A percentile compares a stretch with the other conserved stretches of the same genome.
phyloP scores from a whole-genome alignment of 306 rosid genomes.

The Oxytropis ochrocephala region DNA sequence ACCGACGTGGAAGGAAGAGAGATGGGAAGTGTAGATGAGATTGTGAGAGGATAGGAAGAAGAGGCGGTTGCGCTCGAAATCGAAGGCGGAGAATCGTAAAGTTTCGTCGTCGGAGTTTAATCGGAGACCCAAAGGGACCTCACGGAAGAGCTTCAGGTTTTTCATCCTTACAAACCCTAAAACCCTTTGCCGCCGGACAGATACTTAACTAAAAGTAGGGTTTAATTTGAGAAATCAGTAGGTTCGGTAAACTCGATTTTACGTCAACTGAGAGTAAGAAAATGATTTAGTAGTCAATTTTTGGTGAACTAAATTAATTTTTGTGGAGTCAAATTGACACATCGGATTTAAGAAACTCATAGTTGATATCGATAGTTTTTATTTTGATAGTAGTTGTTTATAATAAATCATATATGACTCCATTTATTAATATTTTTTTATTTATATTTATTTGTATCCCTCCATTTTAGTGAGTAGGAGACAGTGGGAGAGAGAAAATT shows the following conservation, averaged over 20 bases:
- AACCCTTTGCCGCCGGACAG: constrained; percentile 18
- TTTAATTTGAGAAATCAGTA: neutral
- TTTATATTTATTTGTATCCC: no score
- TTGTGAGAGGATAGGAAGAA: constrained; percentile 79
- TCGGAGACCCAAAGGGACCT: constrained; percentile 45
- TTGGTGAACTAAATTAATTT: no score
- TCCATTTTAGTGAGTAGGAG: no score
- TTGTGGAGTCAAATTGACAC: no score
- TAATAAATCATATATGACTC: no score
- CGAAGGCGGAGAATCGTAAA: constrained; percentile 59
- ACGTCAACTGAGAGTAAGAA: neutral
- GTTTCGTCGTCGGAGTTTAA: constrained; percentile 43
- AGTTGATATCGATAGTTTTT: no score
- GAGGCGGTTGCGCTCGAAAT: constrained; percentile 81
- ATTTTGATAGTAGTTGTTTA: no score
- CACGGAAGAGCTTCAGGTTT: constrained; percentile 62
- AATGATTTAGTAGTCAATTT: no score
- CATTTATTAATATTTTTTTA: no score
- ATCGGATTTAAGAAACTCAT: no score
- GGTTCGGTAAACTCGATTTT: neutral
- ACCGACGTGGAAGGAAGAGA: constrained; percentile 67
- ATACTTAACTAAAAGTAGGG: neutral
- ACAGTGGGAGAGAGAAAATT: no score
- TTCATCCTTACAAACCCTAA: constrained; percentile 46
- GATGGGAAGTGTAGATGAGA: constrained; percentile 52